Base-by-base conservation (phyloP, 306 rosid species). In the Rosa rugosa region DNA sequence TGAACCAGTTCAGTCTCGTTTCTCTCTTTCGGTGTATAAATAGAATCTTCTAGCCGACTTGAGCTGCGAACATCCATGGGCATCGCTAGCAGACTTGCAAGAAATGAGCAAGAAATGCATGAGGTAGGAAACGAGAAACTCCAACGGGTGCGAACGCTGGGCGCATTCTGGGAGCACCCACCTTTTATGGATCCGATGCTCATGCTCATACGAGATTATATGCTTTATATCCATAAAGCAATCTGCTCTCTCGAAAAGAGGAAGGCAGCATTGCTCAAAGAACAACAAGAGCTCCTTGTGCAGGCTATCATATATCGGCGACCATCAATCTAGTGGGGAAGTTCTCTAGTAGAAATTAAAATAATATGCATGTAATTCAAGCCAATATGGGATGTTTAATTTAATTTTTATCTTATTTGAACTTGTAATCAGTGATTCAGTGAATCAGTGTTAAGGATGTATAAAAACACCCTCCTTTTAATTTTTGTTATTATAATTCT, bases 221-320 rank as follows among this genome's bases (percentile, higher is more conserved):
- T 71, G 60, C 60, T 71, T 16, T 71, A 6, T 14, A 38, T 25
- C 13, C 44, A 16, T 2, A 47, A 16, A 1, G 6, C 31, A 47
- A 25, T 71, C 6, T 20, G 41, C 59, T 71, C 23, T 25, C 75
- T 71, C 42, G 59, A 71, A 71, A 25, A 4, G 57, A 71, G 51
- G 13, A 71, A 71, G 60, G 27, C 7, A 11, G 8, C 23, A 9
- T 20, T 71, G 44, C 60, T 71, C 16, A 2, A 25, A 71, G 60
- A 71, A 71, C 59, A 71, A 17, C 75, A 31, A 25, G 60, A 49
- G 36, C 75, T 49, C 41, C 75, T 71, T 10, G 44, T 71, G 42
- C 44, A 27, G 44, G 60, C 75, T 8, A 7, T 66, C 71, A 8
- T 2, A 22, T 20, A 31, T 60, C 16, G 16, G 36, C 9, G 38